Percentiles rank a stretch among this genome's conserved stretches.
Conservation (phyloP, 2,329 filamentous ascomycete genomes). For the Diaporthe caulivora region DNA sequence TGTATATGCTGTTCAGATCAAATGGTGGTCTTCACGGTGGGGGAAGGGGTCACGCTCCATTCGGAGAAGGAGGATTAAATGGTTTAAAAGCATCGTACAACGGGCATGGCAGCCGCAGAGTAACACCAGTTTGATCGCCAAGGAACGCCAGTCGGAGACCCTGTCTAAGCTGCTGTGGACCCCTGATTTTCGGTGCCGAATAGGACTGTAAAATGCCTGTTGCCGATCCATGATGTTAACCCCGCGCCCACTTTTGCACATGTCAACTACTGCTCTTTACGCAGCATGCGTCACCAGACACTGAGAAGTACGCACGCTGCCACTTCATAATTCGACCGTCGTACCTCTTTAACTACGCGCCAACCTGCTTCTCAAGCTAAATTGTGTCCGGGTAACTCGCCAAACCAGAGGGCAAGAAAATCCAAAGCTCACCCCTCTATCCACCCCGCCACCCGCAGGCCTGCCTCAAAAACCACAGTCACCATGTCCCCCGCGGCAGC, state of each 20-base stretch:
- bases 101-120: background rate
- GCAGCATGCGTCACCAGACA: background rate
- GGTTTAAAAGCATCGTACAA: background rate
- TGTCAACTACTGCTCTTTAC: background rate
- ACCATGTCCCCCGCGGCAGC: conserved; percentile 29
- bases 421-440: too few species aligned
- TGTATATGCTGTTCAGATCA: too few species aligned
- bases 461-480: background rate
- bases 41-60: background rate
- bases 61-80: background rate
- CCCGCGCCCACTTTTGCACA: conserved; percentile 20
- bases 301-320: background rate
- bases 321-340: background rate
- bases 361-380: background rate
- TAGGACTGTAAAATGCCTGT: conserved; percentile 12
- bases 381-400: background rate
- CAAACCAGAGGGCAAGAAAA: background rate
- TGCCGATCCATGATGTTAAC: conserved; percentile 11
- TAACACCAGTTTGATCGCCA: background rate
- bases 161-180: conserved; percentile 19
- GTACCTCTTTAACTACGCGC: background rate
- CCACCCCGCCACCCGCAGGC: too few species aligned
- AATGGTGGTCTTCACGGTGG: too few species aligned
- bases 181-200: background rate
- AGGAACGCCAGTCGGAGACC: background rate